Conservation (phyloP, 108 stramenopile species). For the Stephanodiscus triporus region DNA sequence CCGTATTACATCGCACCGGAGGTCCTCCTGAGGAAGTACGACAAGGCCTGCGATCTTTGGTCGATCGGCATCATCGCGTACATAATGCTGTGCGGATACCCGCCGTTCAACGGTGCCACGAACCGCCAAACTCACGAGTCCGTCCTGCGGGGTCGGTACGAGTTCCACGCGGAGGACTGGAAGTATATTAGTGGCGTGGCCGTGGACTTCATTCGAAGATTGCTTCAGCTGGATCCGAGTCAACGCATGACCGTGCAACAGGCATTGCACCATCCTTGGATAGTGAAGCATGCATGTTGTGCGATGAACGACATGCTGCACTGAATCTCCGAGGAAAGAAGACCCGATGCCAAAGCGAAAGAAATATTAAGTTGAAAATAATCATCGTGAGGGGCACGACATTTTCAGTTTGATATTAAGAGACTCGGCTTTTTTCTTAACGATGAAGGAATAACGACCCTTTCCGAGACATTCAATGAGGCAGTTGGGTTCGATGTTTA, state of each 20-base stretch:
- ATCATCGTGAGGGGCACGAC: too few relatives aligned
- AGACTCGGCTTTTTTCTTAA: too few relatives aligned
- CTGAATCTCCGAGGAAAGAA: background rate
- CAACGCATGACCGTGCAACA: constrained; percentile 45
- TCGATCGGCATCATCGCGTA: constrained; percentile 75
- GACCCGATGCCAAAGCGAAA: too few relatives aligned
- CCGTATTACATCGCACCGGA: constrained; percentile 42
- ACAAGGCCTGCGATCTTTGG: constrained; percentile 71
- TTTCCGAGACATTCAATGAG: too few relatives aligned
- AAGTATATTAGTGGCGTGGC: constrained; percentile 40
- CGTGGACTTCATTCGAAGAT: constrained; percentile 47
- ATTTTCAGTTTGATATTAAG: too few relatives aligned
- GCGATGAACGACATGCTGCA: background rate
- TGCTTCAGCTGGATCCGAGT: constrained; percentile 47
- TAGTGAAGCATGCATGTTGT: background rate
- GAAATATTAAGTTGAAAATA: too few relatives aligned
- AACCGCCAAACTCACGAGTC: constrained; percentile 33
- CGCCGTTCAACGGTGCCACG: constrained; percentile 50
- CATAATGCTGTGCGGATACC: constrained; percentile 77
- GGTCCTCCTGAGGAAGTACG: constrained; percentile 46
- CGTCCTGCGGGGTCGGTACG: constrained; percentile 15
- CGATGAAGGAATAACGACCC: too few relatives aligned
- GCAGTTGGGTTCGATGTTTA: too few relatives aligned
- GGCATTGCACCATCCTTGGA: constrained; percentile 58
- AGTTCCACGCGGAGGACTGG: constrained; percentile 54